A percentile compares a stretch with the other conserved stretches of the same genome.
Conservation (phyloP, 495 filamentous ascomycete species). For the Aspergillus sparsus region DNA sequence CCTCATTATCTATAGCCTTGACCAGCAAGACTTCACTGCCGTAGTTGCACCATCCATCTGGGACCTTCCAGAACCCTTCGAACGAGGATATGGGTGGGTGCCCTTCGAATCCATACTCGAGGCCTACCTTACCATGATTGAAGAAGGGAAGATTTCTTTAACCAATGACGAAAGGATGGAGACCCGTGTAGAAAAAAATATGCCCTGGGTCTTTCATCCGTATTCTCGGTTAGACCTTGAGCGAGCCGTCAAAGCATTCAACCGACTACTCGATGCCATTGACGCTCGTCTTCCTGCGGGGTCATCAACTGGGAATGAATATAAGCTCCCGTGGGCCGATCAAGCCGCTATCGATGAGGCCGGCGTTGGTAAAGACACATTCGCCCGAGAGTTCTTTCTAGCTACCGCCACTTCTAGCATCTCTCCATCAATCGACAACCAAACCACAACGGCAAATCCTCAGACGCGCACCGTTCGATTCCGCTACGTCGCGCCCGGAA, state of each 20-base stretch:
- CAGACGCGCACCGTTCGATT: background rate
- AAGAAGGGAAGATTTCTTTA: slow-evolving; percentile 1
- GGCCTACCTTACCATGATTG: slow-evolving; percentile 8
- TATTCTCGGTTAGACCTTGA: slow-evolving; percentile 2
- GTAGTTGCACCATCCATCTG: background rate
- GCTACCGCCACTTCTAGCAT: background rate
- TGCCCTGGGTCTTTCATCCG: slow-evolving; percentile 1
- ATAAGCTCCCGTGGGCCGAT: background rate
- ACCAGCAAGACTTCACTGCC: slow-evolving; percentile 5
- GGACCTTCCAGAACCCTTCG: background rate
- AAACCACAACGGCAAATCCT: too few relatives aligned
- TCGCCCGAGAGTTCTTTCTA: background rate
- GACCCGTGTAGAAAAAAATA: background rate
- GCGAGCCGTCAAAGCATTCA: slow-evolving; percentile 1
- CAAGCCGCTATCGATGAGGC: background rate
- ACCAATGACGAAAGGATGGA: too few relatives aligned
- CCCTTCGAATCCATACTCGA: slow-evolving; percentile 7
- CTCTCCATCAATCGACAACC: too few relatives aligned
- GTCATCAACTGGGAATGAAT: background rate
- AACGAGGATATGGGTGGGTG: slow-evolving; percentile 1
- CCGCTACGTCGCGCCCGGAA: background rate
- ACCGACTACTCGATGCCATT: background rate
- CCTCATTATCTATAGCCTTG: background rate
- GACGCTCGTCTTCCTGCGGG: background rate
- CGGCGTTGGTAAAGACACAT: background rate